These are phyloP conservation scores for Pythium sukuiense DNA, from an alignment of 352 stramenopile species.

Conservation along the genomic window DNA sequence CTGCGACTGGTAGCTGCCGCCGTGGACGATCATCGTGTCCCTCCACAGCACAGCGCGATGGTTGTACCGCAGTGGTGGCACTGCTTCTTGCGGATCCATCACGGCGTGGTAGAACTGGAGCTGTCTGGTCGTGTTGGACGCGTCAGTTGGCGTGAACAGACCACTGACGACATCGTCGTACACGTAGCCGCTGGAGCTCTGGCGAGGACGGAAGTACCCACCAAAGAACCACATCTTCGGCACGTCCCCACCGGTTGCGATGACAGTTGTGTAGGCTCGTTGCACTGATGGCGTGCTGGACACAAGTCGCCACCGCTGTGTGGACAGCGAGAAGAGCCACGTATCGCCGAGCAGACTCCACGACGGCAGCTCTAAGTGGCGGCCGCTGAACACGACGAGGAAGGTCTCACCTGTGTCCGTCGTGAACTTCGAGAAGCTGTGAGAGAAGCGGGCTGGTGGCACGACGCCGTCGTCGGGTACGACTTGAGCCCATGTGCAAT, in stretches of 20 bases:
- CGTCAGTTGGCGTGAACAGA: constrained; percentile 28
- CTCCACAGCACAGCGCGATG: constrained; percentile 55
- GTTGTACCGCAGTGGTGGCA: constrained; percentile 65
- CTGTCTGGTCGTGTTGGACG: background rate
- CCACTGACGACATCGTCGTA: constrained; percentile 60
- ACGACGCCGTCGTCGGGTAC: constrained; percentile 19
- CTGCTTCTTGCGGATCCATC: constrained; percentile 12
- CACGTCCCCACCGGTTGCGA: constrained; percentile 34
- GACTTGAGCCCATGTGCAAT: constrained; percentile 43
- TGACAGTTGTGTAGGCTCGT: constrained; percentile 62
- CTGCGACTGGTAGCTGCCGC: constrained; percentile 71
- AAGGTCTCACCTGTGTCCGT: constrained; percentile 36
- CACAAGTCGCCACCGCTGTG: constrained; percentile 40
- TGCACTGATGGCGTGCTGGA: constrained; percentile 21
- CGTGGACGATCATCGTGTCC: constrained; percentile 61
- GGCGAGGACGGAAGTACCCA: constrained; percentile 59
- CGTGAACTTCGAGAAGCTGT: constrained; percentile 45
- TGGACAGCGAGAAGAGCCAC: constrained; percentile 60
- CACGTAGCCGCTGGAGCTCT: constrained; percentile 62
- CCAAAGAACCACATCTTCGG: constrained; percentile 73
- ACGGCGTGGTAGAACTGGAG: constrained; percentile 35
- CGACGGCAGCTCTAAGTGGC: constrained; percentile 41
- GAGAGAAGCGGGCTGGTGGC: constrained; percentile 58
- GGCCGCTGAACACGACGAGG: constrained; percentile 60
- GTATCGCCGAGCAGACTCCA: constrained; percentile 58